phyloP scores from a whole-genome alignment of 2,329 filamentous ascomycete genomes.

The Ceratocystis colombiana region DNA sequence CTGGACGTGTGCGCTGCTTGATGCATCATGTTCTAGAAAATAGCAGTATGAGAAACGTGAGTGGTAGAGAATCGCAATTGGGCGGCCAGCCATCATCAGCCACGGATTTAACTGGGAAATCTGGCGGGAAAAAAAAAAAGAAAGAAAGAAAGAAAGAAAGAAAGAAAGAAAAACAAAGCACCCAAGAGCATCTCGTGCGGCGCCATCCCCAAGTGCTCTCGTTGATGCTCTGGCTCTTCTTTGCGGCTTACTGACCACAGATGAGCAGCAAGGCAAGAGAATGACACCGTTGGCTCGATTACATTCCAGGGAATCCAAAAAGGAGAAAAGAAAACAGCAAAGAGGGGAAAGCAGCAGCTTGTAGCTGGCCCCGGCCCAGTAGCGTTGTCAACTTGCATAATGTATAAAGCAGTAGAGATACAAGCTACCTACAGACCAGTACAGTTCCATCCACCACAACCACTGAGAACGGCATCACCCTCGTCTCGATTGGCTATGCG shows the following conservation, averaged over 20 bases:
- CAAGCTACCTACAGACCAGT: neutral
- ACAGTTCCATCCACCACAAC: neutral
- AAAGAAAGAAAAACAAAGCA: neutral
- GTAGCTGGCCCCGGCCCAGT: neutral
- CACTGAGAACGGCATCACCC: neutral
- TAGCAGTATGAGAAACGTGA: neutral
- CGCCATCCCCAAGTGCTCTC: neutral
- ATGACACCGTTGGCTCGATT: too few relatives aligned
- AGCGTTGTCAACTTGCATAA: neutral
- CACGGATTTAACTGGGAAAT: too few relatives aligned
- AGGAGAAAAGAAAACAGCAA: neutral
- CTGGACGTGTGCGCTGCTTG: neutral
- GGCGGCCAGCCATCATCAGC: too few relatives aligned
- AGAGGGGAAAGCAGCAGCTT: neutral
- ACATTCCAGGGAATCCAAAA: neutral
- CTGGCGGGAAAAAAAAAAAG: too few relatives aligned
- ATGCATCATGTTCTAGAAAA: neutral
- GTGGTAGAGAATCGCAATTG: too few relatives aligned
- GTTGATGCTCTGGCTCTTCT: too few relatives aligned
- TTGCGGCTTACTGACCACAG: neutral
- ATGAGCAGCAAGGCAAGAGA: too few relatives aligned
- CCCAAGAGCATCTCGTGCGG: neutral
- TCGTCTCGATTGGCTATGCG: neutral
- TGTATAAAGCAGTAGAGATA: neutral
- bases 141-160: neutral